Conservation (phyloP, 2,329 filamentous ascomycete genomes). For the Neurospora sp. region DNA sequence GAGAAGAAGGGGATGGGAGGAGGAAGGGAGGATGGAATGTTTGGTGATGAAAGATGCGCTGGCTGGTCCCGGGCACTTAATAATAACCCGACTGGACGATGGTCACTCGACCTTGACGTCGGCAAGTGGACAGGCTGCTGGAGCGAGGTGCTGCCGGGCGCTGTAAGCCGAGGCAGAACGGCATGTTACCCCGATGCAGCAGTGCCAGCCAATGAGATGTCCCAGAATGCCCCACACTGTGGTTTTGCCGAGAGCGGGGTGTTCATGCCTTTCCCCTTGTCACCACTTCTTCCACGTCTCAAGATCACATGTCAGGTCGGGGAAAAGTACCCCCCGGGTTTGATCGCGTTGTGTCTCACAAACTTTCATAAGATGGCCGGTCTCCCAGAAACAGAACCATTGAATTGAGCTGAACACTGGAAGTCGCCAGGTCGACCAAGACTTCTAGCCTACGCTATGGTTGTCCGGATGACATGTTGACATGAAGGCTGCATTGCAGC, state of each 20-base stretch:
- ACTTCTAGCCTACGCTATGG: background rate
- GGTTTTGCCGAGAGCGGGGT: slow-evolving; percentile 19
- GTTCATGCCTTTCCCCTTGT: background rate
- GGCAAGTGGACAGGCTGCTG: slow-evolving; percentile 10
- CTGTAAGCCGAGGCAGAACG: slow-evolving; percentile 19
- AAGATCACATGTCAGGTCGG: background rate
- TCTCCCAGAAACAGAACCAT: background rate
- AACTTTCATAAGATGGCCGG: background rate
- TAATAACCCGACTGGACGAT: background rate
- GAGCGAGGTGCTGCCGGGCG: slow-evolving; percentile 10
- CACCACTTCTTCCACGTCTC: background rate
- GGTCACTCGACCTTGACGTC: slow-evolving; percentile 7
- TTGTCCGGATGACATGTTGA: background rate
- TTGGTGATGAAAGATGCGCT: background rate
- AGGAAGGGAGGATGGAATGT: background rate
- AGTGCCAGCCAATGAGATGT: slow-evolving; percentile 1
- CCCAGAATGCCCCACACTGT: slow-evolving; percentile 7
- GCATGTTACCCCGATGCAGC: background rate
- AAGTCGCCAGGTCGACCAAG: background rate
- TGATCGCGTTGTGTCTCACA: background rate
- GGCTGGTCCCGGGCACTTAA: background rate
- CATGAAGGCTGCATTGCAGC: background rate
- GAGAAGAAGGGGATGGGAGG: background rate
- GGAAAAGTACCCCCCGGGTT: background rate
- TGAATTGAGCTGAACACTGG: background rate